A percentile compares a stretch with the other conserved stretches of the same genome.
These are phyloP conservation scores for Tolypocladium inflatum DNA, from an alignment of 2,329 filamentous ascomycete species.

Conservation along the genomic window DNA sequence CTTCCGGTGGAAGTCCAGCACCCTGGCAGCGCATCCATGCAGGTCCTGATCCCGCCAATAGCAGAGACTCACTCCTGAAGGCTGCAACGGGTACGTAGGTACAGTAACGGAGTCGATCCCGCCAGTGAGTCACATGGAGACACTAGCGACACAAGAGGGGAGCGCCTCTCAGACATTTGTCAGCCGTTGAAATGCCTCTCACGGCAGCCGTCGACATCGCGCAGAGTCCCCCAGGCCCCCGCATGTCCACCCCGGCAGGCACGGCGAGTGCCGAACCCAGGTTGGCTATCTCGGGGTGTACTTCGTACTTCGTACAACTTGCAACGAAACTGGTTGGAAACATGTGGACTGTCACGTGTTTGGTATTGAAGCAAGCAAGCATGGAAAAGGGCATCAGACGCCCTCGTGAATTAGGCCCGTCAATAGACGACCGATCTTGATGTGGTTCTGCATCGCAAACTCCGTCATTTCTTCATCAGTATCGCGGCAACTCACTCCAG, in stretches of 20 bases:
- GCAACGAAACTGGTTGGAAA: neutral
- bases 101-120: neutral
- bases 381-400: neutral
- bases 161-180: neutral
- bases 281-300: too few species aligned
- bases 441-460: neutral
- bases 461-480: neutral
- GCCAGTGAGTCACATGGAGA: neutral
- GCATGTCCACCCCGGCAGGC: too few species aligned
- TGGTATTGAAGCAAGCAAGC: neutral
- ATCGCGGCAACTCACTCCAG: neutral
- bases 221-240: too few species aligned
- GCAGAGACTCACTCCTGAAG: neutral
- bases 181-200: neutral
- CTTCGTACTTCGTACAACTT: neutral
- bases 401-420: neutral
- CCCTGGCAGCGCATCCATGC: neutral
- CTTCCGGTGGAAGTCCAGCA: neutral
- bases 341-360: neutral
- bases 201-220: neutral
- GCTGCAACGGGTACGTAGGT: neutral
- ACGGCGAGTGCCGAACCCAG: neutral
- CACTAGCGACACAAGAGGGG: neutral
- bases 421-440: neutral
- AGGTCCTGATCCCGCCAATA: neutral